Conservation (phyloP, 345 rosid genomes). For the Kernera saxatilis region DNA sequence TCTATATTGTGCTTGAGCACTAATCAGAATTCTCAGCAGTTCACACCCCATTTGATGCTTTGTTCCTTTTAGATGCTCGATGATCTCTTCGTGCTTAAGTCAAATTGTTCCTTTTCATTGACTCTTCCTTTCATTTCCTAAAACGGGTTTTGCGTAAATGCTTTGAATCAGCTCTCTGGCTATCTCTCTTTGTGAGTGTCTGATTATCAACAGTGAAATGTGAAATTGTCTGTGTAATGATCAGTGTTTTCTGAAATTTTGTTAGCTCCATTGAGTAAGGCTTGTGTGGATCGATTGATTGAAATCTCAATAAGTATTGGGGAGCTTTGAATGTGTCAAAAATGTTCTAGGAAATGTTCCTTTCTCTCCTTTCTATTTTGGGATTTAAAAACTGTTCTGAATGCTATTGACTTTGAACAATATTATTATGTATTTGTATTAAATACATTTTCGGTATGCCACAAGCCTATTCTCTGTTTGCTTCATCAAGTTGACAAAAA, state of each 20-base stretch:
- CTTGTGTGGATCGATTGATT: neutral
- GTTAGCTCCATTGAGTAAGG: neutral
- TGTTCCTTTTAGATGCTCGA: neutral
- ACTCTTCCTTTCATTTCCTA: slow-evolving; percentile 14
- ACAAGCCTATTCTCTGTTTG: slow-evolving; percentile 20
- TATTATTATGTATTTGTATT: slow-evolving; percentile 17
- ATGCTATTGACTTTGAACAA: slow-evolving; percentile 21
- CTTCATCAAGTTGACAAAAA: slow-evolving; percentile 18
- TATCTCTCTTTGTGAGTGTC: neutral
- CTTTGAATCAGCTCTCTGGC: neutral
- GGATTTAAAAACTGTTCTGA: neutral
- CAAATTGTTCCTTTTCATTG: slow-evolving; percentile 2
- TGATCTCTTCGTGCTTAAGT: slow-evolving; percentile 27
- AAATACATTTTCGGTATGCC: slow-evolving; percentile 9
- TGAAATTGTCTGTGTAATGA: neutral
- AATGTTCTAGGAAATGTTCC: slow-evolving; percentile 1
- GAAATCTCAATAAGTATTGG: neutral
- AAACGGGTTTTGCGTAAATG: neutral
- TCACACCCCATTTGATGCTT: slow-evolving; percentile 1
- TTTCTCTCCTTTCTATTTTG: slow-evolving; percentile 5
- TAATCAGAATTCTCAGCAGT: neutral
- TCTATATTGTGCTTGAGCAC: slow-evolving; percentile 31
- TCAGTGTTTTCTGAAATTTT: neutral
- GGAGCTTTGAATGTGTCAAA: slow-evolving; percentile 11
- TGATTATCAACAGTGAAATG: neutral